Base-by-base conservation (phyloP, 2,329 filamentous ascomycete species). In the Clonostachys solani region DNA sequence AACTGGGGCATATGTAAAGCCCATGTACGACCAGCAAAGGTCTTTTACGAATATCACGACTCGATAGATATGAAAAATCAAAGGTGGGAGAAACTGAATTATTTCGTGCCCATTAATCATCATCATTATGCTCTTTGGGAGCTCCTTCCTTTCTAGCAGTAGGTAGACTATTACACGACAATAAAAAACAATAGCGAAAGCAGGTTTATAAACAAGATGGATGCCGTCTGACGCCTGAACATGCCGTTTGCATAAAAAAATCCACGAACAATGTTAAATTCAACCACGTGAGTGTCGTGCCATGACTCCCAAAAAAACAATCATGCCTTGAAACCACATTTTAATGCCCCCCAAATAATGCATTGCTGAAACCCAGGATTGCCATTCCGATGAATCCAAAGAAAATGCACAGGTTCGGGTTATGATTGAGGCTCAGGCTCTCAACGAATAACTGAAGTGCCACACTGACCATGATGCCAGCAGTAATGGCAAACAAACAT, bases 401-500 rank as follows among this genome's bases (percentile, higher is more conserved):
- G 19, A 81, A 74, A 59, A 91, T 89, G 66, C 87, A 92, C 59
- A 94, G 61, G 50, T 84, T 83, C 51, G 85, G 77, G 59, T 85
- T 85, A 69, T 95, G 90, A 54, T 89, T 92, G 60, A 96, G 68
- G 49, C 86, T 87, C 61, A 96, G 65, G 54, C 86, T 87, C 72
- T 99, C 92, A 5, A 87, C 85, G 60, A 96, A 92, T 7, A 99
- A 73, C 67, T 95, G 89, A 60, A 99, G 68, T 4, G 87, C 91
- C 33, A 99, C 94, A 57, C 87, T 94, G 29, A 90, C 86, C 94
- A 99, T 97, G 57, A 99, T 95, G 2, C 94, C 94, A 1, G 91
- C 84, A 0, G 92, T 97, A 10, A 84, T 73, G 7, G 90, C 92
- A 71, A 99, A 99, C 69, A 97, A 85, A 45, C 80, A 80, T 0